Evolutionary conservation across 2,329 filamentous ascomycete genomes (phyloP).

Genomic region (Stenocarpella maydis): DNA sequence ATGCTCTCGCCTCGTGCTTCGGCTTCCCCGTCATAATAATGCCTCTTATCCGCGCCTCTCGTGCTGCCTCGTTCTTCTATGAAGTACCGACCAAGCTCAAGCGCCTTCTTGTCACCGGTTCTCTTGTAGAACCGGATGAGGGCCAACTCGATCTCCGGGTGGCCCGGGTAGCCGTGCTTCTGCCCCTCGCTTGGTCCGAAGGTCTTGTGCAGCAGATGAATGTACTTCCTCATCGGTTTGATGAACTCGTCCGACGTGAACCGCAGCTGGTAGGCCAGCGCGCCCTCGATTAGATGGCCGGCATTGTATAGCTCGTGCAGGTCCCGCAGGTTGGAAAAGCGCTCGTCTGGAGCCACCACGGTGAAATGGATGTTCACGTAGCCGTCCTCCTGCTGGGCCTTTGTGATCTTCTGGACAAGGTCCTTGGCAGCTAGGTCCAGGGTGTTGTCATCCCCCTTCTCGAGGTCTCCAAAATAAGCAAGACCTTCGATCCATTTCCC

Average conservation of each 20-base stretch:
- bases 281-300: conserved; percentile 68
- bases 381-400: conserved; percentile 65
- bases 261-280: conserved; percentile 61
- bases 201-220: conserved; percentile 56
- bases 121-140: conserved; percentile 48
- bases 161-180: conserved; percentile 66
- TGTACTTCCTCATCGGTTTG: conserved; percentile 61
- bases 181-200: conserved; percentile 61
- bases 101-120: conserved; percentile 46
- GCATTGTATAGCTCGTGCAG: conserved; percentile 70
- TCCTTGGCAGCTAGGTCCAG: conserved; percentile 60
- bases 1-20: conserved; percentile 56
- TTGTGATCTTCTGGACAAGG: conserved; percentile 63
- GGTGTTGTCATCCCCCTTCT: conserved; percentile 50
- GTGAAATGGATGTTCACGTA: conserved; percentile 71
- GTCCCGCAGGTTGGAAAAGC: conserved; percentile 67
- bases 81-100: conserved; percentile 62
- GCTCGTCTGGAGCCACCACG: conserved; percentile 61
- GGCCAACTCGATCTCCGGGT: conserved; percentile 61
- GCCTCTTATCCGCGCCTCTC: conserved; percentile 53
- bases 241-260: conserved; percentile 61
- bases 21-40: conserved; percentile 63
- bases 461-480: conserved; percentile 58
- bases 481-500: conserved; percentile 71
- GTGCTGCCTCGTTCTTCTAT: conserved; percentile 64